Evolutionary conservation across 805 yeast species (phyloP).

Genomic region (Lipomyces spencermartinsiae): DNA sequence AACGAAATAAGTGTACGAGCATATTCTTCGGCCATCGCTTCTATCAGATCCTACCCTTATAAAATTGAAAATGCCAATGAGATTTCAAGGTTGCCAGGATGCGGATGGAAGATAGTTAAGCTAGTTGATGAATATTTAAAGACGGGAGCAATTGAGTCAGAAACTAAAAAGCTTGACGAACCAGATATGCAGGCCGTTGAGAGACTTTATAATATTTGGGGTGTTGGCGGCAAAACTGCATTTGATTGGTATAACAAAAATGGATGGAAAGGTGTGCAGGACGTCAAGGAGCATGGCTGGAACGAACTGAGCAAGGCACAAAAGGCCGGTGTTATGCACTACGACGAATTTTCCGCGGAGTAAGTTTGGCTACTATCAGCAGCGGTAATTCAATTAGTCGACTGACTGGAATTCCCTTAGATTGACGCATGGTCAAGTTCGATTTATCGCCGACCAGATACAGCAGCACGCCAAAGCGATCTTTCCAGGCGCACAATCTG

Average conservation of each 20-base stretch:
- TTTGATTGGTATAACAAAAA: conserved; percentile 31
- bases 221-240: conserved; percentile 37
- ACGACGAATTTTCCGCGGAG: conserved; percentile 33
- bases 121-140: conserved; percentile 30
- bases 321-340: conserved; percentile 31
- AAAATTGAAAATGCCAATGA: conserved; percentile 23
- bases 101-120: conserved; percentile 35
- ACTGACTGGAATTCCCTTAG: conserved; percentile 6
- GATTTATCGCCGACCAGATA: conserved; percentile 22
- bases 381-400: background rate
- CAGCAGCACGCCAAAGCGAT: conserved; percentile 15
- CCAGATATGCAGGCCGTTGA: conserved; percentile 26
- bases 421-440: conserved; percentile 29
- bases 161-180: conserved; percentile 12
- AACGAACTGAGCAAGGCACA: conserved; percentile 23
- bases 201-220: conserved; percentile 33
- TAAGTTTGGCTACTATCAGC: conserved; percentile 5
- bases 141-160: conserved; percentile 36
- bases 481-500: conserved; percentile 12
- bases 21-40: conserved; percentile 36
- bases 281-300: conserved; percentile 31
- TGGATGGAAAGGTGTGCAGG: conserved; percentile 33
- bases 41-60: conserved; percentile 35
- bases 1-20: conserved; percentile 36
- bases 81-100: conserved; percentile 30